These are phyloP conservation scores for Pleurotus djamor DNA, from an alignment of 768 basidiomycete genomes.

Conservation along the genomic window DNA sequence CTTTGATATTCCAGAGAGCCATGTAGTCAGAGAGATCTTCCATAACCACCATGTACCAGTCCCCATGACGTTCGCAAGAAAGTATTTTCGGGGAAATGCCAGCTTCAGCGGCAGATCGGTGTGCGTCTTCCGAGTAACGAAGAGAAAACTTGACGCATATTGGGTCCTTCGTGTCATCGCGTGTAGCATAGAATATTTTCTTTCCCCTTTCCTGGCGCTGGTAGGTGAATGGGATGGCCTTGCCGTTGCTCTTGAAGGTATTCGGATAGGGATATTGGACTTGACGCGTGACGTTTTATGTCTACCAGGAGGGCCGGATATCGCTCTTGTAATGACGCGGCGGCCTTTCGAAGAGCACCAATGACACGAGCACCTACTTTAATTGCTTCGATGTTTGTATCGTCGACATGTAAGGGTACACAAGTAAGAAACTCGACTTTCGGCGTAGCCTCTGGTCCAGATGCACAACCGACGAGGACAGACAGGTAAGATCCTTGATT, in stretches of 20 bases:
- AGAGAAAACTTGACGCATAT: neutral
- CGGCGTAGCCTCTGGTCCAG: neutral
- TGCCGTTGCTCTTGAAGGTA: neutral
- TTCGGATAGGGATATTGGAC: neutral
- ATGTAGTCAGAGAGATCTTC: neutral
- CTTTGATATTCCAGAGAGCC: neutral
- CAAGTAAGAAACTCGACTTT: neutral
- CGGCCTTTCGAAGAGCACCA: neutral
- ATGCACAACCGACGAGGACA: neutral
- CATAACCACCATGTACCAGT: neutral
- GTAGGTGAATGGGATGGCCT: neutral
- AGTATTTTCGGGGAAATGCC: neutral
- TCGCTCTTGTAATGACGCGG: neutral
- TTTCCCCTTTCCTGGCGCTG: neutral
- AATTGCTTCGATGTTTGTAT: neutral
- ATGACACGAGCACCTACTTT: neutral
- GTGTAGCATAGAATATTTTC: neutral
- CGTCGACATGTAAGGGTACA: neutral
- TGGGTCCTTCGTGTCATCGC: neutral
- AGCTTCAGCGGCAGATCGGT: neutral
- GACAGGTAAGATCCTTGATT: neutral
- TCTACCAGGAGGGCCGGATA: neutral
- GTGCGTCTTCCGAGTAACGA: neutral
- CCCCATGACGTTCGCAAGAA: neutral
- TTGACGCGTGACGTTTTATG: neutral